phyloP scores from a whole-genome alignment of 768 basidiomycete genomes.

The Hemileccinum rubropunctum region DNA sequence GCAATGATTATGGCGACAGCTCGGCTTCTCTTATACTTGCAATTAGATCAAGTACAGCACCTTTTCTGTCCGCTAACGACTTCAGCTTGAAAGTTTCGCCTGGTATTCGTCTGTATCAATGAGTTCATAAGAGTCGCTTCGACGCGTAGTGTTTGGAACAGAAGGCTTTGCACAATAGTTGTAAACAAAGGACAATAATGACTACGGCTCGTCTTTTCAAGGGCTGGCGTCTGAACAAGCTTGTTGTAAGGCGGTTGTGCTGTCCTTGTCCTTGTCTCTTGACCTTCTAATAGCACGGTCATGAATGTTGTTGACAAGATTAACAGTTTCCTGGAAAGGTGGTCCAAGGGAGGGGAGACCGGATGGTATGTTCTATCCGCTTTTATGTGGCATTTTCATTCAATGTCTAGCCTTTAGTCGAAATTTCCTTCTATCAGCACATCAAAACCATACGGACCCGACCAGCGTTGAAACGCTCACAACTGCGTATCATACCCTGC shows the following conservation, averaged over 20 bases:
- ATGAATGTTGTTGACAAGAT: conserved; percentile 66
- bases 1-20: too few relatives aligned
- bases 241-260: conserved; percentile 9
- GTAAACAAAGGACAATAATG: conserved; percentile 29
- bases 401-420: conserved; percentile 43
- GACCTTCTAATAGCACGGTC: conserved; percentile 10
- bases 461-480: conserved; percentile 54
- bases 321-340: conserved; percentile 46
- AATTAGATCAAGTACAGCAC: too few relatives aligned
- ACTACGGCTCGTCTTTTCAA: conserved; percentile 20
- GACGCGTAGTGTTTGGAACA: conserved; percentile 15
- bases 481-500: conserved; percentile 66
- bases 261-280: conserved; percentile 14
- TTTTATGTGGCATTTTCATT: conserved; percentile 17
- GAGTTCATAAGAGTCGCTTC: too few relatives aligned
- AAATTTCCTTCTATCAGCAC: conserved; percentile 55
- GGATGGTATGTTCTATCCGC: conserved; percentile 50
- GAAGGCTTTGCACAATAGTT: conserved; percentile 23
- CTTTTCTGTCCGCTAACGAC: too few relatives aligned
- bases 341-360: conserved; percentile 58
- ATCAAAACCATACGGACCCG: conserved; percentile 56
- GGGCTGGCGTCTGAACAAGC: conserved; percentile 15
- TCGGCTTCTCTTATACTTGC: too few relatives aligned
- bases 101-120: too few relatives aligned
- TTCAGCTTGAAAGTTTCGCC: too few relatives aligned